Evolutionary conservation across 2,329 filamentous ascomycete species (phyloP).

Genomic region (Penicillium expansum): DNA sequence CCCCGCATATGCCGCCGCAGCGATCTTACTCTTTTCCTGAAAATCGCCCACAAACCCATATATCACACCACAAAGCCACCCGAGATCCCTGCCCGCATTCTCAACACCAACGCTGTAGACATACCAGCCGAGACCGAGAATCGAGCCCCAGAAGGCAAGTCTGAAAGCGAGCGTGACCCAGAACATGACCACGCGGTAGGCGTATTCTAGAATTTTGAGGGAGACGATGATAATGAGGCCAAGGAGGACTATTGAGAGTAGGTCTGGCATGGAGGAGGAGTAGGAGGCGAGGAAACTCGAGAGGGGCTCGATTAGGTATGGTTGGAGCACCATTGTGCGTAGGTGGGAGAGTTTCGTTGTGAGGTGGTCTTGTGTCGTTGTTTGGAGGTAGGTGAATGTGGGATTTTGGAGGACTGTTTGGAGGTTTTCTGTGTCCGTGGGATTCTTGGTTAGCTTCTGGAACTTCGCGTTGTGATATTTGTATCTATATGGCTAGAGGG

Average conservation of each 20-base stretch:
- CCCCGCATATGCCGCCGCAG: constrained; percentile 47
- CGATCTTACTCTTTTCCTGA: constrained; percentile 27
- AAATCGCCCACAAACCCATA: constrained; percentile 64
- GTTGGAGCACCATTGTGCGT: constrained; percentile 46
- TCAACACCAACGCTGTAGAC: constrained; percentile 48
- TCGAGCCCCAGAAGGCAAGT: constrained; percentile 61
- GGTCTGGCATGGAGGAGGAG: constrained; percentile 32
- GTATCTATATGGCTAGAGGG: not conserved
- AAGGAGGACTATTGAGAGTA: constrained; percentile 47
- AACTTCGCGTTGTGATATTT: not conserved
- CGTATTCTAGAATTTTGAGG: constrained; percentile 64
- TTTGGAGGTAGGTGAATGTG: constrained; percentile 17
- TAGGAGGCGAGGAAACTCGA: constrained; percentile 34
- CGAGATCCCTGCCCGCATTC: constrained; percentile 33
- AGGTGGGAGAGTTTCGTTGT: constrained; percentile 26
- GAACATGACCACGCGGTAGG: constrained; percentile 70
- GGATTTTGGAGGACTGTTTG: constrained; percentile 20
- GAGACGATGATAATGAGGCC: constrained; percentile 62
- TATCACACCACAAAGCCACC: constrained; percentile 62
- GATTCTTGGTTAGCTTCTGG: constrained; percentile 3
- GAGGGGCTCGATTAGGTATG: constrained; percentile 47
- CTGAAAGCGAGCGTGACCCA: constrained; percentile 68
- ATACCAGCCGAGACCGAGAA: constrained; percentile 55
- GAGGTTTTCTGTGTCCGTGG: constrained; percentile 19
- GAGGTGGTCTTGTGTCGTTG: constrained; percentile 18